Base-by-base conservation (phyloP, 805 yeast genomes). In the Wickerhamiella cacticola region DNA sequence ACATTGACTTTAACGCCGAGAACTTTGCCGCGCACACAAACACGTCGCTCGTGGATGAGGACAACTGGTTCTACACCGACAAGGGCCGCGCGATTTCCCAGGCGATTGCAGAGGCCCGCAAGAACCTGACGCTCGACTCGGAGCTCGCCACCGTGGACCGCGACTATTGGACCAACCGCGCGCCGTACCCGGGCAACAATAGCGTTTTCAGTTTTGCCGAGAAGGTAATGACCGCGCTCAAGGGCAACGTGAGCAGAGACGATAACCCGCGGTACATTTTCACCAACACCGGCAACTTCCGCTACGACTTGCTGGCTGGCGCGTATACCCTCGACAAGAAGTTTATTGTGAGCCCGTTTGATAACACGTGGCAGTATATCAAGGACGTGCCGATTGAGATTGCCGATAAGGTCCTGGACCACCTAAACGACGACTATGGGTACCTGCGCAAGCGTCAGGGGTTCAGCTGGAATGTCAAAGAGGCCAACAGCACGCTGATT, bases 271-370 rank as follows among this genome's bases (percentile, higher is more conserved):
- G 85, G 48, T 67, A 79, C 24, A 73, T 86, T 22, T 65, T 83
- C 40, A 75, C 84, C 51, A 89, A 89, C 61, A 82, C 95, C 0
- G 96, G 96, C 1, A 80, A 95, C 3, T 74, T 88, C 2, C 73
- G 96, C 47, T 89, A 84, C 59, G 96, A 88, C 63, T 64, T 88
- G 41, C 82, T 81, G 65, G 75, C 79, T 59, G 97, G 96, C 0
- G 79, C 81, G 1, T 88, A 80, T 60, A 87, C 95, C 0, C 66
- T 67, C 39, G 94, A 87, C 61, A 71, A 89, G 0, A 82, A 82
- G 55, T 89, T 71, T 59, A 83, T 82, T 39, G 83, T 89, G 0
- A 79, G 94, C 0, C 96, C 97, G 0, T 88, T 86, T 64, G 70
- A 75, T 46, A 86, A 87, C 58, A 72, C 72, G 35, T 89, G 96